Percentiles rank a stretch among this genome's conserved stretches.
Evolutionary conservation across 192 early-diverging fungal genomes (phyloP).

Genomic region (Backusella westeae): DNA sequence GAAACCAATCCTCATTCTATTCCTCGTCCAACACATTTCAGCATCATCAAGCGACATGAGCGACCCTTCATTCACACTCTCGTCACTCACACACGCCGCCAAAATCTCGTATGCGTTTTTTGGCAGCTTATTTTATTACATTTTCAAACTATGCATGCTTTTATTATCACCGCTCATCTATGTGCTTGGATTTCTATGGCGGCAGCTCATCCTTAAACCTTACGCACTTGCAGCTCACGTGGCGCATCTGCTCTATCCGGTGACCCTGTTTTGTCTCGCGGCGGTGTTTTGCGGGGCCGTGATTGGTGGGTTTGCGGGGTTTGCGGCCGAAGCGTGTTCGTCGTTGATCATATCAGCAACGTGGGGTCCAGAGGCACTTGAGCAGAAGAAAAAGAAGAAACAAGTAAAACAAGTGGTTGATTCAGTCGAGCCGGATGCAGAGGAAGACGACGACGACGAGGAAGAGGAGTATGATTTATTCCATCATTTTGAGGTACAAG

Average conservation of each 20-base stretch:
- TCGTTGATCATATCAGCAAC: constrained; percentile 24
- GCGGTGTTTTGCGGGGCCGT: constrained; percentile 24
- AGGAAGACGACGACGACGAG: neutral
- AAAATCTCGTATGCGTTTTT: neutral
- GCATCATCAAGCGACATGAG: neutral
- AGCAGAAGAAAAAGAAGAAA: neutral
- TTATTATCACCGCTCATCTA: neutral
- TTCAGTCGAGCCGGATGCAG: neutral
- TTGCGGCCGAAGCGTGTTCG: constrained; percentile 28
- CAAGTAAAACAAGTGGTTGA: neutral
- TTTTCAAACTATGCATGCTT: neutral
- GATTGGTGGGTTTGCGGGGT: constrained; percentile 35
- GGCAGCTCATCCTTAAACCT: neutral
- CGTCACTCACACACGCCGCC: neutral
- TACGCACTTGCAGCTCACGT: constrained; percentile 11
- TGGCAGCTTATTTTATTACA: neutral
- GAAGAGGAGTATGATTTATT: neutral
- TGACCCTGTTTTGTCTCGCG: constrained; percentile 28
- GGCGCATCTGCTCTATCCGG: constrained; percentile 25
- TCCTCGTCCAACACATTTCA: neutral
- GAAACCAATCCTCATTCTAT: neutral
- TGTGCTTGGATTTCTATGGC: neutral
- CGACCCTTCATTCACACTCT: neutral
- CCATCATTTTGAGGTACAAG: neutral
- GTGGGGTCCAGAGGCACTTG: constrained; percentile 17